Percentiles rank a stretch among this genome's conserved stretches.
Evolutionary conservation across 179 eudicot species (phyloP).

Genomic region (Sideroxylon spinosum): DNA sequence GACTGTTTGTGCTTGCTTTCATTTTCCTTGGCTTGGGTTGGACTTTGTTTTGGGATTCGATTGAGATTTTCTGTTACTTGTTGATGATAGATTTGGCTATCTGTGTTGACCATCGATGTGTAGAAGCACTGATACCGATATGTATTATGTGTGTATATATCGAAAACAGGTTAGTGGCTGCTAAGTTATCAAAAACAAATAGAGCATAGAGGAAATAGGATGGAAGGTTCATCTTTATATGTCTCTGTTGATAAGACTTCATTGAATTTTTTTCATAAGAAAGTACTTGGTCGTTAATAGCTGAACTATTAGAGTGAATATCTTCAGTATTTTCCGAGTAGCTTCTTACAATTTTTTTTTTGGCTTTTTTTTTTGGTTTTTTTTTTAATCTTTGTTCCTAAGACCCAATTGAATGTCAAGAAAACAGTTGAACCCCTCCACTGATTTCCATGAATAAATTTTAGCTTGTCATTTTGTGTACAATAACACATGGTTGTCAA

Average conservation of each 20-base stretch:
- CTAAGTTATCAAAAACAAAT: background rate
- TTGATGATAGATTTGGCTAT: background rate
- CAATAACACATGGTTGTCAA: background rate
- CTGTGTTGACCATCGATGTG: background rate
- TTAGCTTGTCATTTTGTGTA: background rate
- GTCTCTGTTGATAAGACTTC: background rate
- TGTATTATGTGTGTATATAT: background rate
- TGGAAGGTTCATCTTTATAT: background rate
- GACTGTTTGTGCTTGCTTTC: background rate
- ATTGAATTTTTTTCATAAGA: background rate
- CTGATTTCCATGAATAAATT: background rate
- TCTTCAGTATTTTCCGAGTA: background rate
- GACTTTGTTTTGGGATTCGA: background rate
- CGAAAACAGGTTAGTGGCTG: background rate
- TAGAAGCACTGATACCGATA: background rate
- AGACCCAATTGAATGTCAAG: background rate
- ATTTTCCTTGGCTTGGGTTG: background rate
- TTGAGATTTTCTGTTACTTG: background rate
- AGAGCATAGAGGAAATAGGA: background rate
- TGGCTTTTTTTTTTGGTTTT: no score
- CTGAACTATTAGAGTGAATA: background rate
- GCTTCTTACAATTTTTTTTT: background rate
- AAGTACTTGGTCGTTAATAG: no score
- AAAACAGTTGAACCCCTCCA: background rate
- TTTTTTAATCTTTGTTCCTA: background rate